Percentiles rank a stretch among this genome's conserved stretches.
Evolutionary conservation across 2,329 filamentous ascomycete species (phyloP).

Genomic region (Elsinoe australis): DNA sequence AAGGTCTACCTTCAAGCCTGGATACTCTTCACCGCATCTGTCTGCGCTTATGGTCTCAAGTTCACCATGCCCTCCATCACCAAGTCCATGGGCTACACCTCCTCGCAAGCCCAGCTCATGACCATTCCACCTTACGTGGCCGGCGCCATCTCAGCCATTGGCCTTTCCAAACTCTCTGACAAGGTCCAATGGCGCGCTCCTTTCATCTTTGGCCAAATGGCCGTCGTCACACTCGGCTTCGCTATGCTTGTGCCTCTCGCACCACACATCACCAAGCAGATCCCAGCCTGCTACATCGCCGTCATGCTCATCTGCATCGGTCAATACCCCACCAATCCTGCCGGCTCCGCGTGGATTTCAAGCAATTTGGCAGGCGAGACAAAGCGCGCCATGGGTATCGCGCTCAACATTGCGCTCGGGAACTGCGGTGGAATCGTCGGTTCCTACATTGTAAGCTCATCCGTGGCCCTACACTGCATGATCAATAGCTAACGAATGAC

Average conservation of each 20-base stretch:
- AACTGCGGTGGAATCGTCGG: conserved; percentile 39
- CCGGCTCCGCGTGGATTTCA: conserved; percentile 27
- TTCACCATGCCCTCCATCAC: conserved; percentile 45
- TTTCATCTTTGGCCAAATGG: conserved; percentile 42
- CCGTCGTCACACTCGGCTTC: conserved; percentile 21
- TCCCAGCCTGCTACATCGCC: conserved; percentile 23
- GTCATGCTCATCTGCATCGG: conserved; percentile 27
- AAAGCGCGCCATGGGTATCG: conserved; percentile 35
- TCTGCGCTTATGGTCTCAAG: conserved; percentile 31
- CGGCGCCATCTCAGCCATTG: conserved; percentile 28
- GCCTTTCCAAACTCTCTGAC: conserved; percentile 28
- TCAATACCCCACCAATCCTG: conserved; percentile 27
- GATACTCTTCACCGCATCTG: conserved; percentile 24
- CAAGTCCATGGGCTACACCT: conserved; percentile 23
- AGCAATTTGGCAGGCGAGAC: conserved; percentile 30
- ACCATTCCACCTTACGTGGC: conserved; percentile 28
- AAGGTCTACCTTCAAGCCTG: conserved; percentile 24
- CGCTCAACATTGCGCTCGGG: conserved; percentile 34
- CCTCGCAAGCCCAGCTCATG: conserved; percentile 24
- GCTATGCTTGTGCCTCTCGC: conserved; percentile 22
- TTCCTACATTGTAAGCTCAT: too few relatives aligned
- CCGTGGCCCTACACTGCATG: too few relatives aligned
- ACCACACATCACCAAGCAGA: conserved; percentile 1
- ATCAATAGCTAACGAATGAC: too few relatives aligned
- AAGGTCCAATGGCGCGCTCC: conserved; percentile 44